Conservation (phyloP, 2,329 filamentous ascomycete genomes). For the Aspergillus sp. region DNA sequence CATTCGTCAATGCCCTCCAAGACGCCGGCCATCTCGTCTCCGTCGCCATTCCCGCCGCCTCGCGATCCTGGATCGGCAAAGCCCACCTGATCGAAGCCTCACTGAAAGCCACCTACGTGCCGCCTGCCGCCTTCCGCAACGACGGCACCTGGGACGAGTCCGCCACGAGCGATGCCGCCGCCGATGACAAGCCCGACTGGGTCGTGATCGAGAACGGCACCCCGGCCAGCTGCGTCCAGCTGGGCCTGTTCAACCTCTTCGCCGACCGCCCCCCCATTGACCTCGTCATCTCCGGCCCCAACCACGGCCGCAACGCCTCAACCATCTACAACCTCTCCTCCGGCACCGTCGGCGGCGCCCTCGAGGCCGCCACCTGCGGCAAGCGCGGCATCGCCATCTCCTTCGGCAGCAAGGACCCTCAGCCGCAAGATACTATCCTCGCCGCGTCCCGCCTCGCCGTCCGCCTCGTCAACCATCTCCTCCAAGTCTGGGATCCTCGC, state of each 20-base stretch:
- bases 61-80: slow-evolving; percentile 95
- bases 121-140: slow-evolving; percentile 52
- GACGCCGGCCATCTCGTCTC: slow-evolving; percentile 75
- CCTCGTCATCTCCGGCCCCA: slow-evolving; percentile 72
- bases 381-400: slow-evolving; percentile 71
- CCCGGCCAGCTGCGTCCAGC: slow-evolving; percentile 72
- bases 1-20: slow-evolving; percentile 66
- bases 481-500: slow-evolving; percentile 65
- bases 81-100: slow-evolving; percentile 88
- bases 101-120: slow-evolving; percentile 76
- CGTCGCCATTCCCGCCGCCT: slow-evolving; percentile 80
- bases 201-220: slow-evolving; percentile 69
- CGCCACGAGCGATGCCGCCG: slow-evolving; percentile 18
- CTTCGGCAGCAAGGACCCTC: slow-evolving; percentile 78
- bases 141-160: slow-evolving; percentile 52
- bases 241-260: slow-evolving; percentile 75
- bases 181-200: slow-evolving; percentile 55
- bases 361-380: slow-evolving; percentile 70
- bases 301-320: slow-evolving; percentile 76
- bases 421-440: slow-evolving; percentile 71
- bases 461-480: slow-evolving; percentile 71
- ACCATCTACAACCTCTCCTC: slow-evolving; percentile 73
- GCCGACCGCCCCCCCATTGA: slow-evolving; percentile 64
- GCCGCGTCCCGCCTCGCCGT: slow-evolving; percentile 70
- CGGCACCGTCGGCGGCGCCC: slow-evolving; percentile 71